Conservation (phyloP, 2,329 filamentous ascomycete genomes). For the Scortechinia acanthostroma region DNA sequence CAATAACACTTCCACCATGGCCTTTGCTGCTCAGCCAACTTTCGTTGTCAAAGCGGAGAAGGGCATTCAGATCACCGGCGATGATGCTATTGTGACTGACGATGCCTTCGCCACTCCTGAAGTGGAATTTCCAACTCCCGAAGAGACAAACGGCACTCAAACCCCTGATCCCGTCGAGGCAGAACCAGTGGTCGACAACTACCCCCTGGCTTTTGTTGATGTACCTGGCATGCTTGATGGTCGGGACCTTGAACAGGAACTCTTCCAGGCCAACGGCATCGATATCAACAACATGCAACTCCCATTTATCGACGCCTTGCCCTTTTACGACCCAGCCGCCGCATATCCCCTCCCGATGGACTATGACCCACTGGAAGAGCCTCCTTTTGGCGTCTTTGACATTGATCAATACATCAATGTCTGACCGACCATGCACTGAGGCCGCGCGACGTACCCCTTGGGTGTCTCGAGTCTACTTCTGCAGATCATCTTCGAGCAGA, state of each 20-base stretch:
- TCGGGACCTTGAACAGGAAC: neutral
- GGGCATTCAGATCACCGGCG: neutral
- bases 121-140: neutral
- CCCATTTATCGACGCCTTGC: neutral
- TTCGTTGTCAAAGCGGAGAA: neutral
- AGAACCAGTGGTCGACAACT: neutral
- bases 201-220: neutral
- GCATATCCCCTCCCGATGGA: neutral
- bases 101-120: neutral
- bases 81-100: neutral
- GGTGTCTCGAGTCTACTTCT: too few relatives aligned
- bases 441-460: too few relatives aligned
- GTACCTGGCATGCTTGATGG: too few relatives aligned
- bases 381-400: neutral
- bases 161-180: neutral
- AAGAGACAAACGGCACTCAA: neutral
- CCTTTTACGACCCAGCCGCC: neutral
- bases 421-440: too few relatives aligned
- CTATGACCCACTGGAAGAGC: neutral
- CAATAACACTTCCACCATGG: neutral
- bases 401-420: neutral
- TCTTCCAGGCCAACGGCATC: neutral
- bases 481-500: too few relatives aligned
- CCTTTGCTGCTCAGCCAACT: neutral
- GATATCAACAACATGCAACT: neutral